phyloP scores from a whole-genome alignment of 176 grass and related monocot species.

The Aegilops bicornis region DNA sequence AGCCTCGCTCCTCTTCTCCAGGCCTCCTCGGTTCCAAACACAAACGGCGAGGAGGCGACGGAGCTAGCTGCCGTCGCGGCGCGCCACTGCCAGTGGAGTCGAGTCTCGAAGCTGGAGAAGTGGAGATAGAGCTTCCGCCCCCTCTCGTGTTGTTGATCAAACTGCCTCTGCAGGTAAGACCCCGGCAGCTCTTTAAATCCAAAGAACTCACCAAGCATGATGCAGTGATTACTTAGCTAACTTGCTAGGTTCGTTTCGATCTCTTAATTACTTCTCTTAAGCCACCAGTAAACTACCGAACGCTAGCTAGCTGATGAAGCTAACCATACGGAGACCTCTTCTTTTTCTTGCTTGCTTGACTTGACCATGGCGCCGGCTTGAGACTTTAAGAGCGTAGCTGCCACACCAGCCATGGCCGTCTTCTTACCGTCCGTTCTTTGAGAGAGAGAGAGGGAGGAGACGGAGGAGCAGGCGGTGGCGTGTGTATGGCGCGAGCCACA shows the following conservation, averaged over 20 bases:
- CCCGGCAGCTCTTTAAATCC: too few species aligned
- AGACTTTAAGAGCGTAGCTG: background rate
- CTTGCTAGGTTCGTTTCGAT: too few species aligned
- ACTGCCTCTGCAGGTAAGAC: background rate
- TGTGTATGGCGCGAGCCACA: conserved; percentile 26
- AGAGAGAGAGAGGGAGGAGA: background rate
- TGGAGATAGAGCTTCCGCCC: background rate
- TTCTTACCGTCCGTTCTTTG: background rate
- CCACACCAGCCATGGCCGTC: background rate
- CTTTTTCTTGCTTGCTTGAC: too few species aligned
- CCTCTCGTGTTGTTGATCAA: background rate
- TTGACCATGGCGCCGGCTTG: background rate
- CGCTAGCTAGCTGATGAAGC: background rate
- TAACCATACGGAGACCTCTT: background rate
- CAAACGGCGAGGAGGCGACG: background rate
- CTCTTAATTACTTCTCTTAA: background rate
- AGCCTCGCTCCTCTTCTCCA: too few species aligned
- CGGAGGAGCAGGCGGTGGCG: conserved; percentile 10
- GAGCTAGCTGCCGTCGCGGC: background rate
- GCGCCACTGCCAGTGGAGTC: background rate
- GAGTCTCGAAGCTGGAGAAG: background rate
- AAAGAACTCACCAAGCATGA: too few species aligned
- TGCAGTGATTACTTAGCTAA: too few species aligned
- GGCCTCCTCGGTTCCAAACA: background rate
- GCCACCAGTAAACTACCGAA: background rate